A percentile compares a stretch with the other conserved stretches of the same genome.
phyloP scores from a whole-genome alignment of 768 basidiomycete species.

The Peribolospora kevripleyi region DNA sequence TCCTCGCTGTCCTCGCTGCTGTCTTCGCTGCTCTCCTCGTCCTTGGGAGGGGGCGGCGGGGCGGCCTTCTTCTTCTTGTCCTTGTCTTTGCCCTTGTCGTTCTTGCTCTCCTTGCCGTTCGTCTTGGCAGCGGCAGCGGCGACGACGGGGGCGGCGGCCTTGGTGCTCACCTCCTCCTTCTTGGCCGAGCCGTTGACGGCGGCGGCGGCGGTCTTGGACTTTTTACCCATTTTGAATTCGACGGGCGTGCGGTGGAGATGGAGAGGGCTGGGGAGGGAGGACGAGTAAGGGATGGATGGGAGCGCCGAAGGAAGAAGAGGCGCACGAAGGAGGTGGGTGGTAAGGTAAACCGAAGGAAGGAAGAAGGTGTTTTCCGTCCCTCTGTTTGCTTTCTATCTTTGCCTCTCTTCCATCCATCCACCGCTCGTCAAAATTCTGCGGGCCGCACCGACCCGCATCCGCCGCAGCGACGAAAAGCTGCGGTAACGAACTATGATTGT shows the following conservation, averaged over 20 bases:
- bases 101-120: conserved; percentile 6
- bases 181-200: neutral
- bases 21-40: neutral
- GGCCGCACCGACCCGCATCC: neutral
- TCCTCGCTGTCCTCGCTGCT: conserved; percentile 4
- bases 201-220: conserved; percentile 1
- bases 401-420: no score
- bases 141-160: conserved; percentile 1
- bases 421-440: neutral
- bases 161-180: neutral
- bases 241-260: neutral
- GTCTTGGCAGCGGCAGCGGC: conserved; percentile 4
- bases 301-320: neutral
- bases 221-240: conserved; percentile 9
- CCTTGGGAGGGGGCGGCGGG: neutral
- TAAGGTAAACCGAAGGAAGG: neutral
- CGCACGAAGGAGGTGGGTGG: neutral
- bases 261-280: neutral
- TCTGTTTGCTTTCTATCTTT: no score
- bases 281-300: neutral
- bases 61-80: neutral
- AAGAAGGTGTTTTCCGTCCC: neutral
- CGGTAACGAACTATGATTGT: no score
- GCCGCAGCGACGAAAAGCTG: neutral
- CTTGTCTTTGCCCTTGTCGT: neutral